Base-by-base conservation (phyloP, 305 asterid species). In the Fraxinus greggii region DNA sequence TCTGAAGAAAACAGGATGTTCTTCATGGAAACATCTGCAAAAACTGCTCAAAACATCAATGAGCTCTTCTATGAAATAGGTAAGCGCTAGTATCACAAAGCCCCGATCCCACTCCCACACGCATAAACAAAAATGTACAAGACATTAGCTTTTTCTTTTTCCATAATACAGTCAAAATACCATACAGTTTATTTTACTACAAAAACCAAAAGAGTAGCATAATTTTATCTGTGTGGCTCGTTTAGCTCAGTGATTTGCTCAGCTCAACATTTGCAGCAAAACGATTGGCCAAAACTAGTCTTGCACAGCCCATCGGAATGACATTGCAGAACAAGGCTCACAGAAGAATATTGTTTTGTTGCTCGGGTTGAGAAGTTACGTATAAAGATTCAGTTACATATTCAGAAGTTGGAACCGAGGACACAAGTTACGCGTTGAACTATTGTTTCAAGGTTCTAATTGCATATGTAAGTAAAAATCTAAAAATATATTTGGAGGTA, bases 21-120 rank as follows among this genome's bases (percentile, higher is more conserved):
- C 19, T 87, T 83, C 81, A 56, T 56, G 67, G 88, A 87, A 79
- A 80, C 87, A 61, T 56, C 12, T 32, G 87, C 88, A 48, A 87
- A 85, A 77, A 83, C 86, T 12, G 86, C 90, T 10, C 83, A 79
- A 29, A 85, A 87, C 45, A 76, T 87, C 28, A 83, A 87, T 40
- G 88, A 81, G 75, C 83, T 87, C 1, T 83, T 85, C 72, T 83
- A 83, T 29, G 86, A 83, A 83, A 81, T 84, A 78, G 87, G 87
- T 77, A 84, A 61, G 5, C 1, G 28, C 4, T 19, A 17, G 21
- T 15, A 45, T 45, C 13, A 3, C 48, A 2, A 40, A 8, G 0
- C 51, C 4, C 21, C 21, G 17, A 42, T 42, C 1, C n/a, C 59
- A 48, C 59, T 17, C 5, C 59, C 59, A 48, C 7, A 15, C 56